Base-by-base conservation (phyloP, 1,139 yeast species). In the Suhomyces taliae region DNA sequence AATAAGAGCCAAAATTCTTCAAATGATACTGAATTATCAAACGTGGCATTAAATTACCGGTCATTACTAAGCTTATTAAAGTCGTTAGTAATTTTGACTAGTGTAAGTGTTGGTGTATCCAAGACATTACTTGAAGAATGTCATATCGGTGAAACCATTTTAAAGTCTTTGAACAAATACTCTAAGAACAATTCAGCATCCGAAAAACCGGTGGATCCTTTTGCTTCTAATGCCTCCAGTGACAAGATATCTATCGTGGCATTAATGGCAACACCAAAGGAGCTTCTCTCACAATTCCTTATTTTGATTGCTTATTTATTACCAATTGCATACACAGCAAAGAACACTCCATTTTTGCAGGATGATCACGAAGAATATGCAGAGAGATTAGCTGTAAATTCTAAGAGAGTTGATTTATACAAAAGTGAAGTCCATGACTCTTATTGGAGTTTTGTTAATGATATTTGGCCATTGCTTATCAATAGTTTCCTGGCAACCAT, bases 401-500 rank as follows among this genome's bases (percentile, higher is more conserved):
- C 60, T 5, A 55, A 59, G 34, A 63, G 78, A 49, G 46, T 67
- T 8, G 59, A 55, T 7, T 51, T 67, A 7, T 70, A 62, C 45
- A 52, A 52, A 35, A 55, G 58, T 3, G 51, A 53, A 3, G 54
- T 61, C 8, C 57, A 67, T 7, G 62, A 63, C 0, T 69, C 71
- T 1, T 72, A 66, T 51, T 61, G 59, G 57, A 57, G 48, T 7
- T 84, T 87, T 61, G 72, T 82, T 4, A 69, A 69, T 40, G 74
- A 76, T 7, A 61, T 85, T 2, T 78, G 86, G 62, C 79, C 85
- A 0, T 60, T 89, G n/a, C 64, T 90, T 44, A 67, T 87, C 32
- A 83, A 82, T 49, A 76, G 90, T 14, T 90, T 87, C 60, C 83
- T 87, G 39, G 85, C 95, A 2, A 78, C 95, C 0, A 86, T 88